Evolutionary conservation across 2,329 filamentous ascomycete species (phyloP).

Genomic region (Fusarium verticillioides): DNA sequence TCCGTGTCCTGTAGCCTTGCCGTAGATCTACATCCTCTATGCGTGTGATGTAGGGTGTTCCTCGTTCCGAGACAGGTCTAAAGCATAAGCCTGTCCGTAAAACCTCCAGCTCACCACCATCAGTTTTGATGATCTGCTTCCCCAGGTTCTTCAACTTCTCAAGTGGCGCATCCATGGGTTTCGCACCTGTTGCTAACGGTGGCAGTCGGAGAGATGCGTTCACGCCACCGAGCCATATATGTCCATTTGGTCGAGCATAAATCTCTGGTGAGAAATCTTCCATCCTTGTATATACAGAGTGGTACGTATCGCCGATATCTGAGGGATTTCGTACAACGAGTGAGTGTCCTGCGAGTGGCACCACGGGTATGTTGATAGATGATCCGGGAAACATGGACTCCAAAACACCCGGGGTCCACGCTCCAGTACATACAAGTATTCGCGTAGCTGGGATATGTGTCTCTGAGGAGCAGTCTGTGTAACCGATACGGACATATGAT

Average conservation of each 20-base stretch:
- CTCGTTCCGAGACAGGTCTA: conserved; percentile 73
- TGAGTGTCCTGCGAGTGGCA: conserved; percentile 75
- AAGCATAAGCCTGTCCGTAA: conserved; percentile 77
- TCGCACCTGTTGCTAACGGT: conserved; percentile 43
- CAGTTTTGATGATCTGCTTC: conserved; percentile 58
- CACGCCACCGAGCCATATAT: conserved; percentile 79
- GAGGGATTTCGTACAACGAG: conserved; percentile 71
- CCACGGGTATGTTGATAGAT: conserved; percentile 58
- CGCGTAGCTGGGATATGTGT: conserved; percentile 70
- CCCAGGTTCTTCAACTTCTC: conserved; percentile 62
- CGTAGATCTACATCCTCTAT: conserved; percentile 68
- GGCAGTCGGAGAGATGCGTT: conserved; percentile 75
- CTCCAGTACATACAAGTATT: conserved; percentile 74
- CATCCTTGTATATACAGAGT: conserved; percentile 75
- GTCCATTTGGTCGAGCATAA: conserved; percentile 72
- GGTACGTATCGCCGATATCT: conserved; percentile 62
- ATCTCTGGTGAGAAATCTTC: conserved; percentile 75
- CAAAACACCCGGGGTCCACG: conserved; percentile 78
- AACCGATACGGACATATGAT: conserved; percentile 62
- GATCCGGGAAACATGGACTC: conserved; percentile 70
- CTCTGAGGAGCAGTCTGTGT: conserved; percentile 56
- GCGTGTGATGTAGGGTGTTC: conserved; percentile 70
- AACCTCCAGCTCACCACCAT: conserved; percentile 65
- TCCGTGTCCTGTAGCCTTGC: conserved; percentile 54
- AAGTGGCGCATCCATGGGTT: conserved; percentile 50